phyloP scores from a whole-genome alignment of 495 filamentous ascomycete species.

The Penicillium waksmanii region DNA sequence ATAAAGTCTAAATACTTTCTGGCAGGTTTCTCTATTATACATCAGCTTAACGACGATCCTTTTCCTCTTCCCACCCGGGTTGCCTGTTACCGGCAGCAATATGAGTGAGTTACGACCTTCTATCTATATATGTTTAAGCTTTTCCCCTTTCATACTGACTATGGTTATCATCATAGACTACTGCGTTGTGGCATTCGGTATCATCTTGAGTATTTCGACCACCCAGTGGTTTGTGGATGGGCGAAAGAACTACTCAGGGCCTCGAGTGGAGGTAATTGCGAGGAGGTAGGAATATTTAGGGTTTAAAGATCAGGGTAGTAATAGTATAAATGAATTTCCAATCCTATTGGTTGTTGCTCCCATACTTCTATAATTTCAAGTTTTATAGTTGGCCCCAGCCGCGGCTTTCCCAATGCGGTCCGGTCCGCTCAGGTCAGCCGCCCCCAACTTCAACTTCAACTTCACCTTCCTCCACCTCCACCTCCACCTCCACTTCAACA shows the following conservation, averaged over 20 bases:
- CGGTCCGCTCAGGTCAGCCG: too few relatives aligned
- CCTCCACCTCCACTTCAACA: slow-evolving; percentile 5
- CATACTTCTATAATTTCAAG: too few relatives aligned
- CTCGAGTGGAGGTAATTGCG: slow-evolving; percentile 50
- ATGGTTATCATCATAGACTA: slow-evolving; percentile 50
- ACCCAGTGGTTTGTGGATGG: slow-evolving; percentile 74
- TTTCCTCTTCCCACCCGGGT: slow-evolving; percentile 72
- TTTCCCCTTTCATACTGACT: slow-evolving; percentile 10
- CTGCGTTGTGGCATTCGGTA: slow-evolving; percentile 69
- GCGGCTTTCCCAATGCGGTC: too few relatives aligned
- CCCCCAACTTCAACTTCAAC: too few relatives aligned
- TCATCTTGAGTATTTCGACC: slow-evolving; percentile 65
- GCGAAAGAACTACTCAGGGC: slow-evolving; percentile 69
- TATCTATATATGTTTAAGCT: neutral
- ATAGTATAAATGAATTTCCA: too few relatives aligned
- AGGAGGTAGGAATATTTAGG: neutral
- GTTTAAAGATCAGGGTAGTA: neutral
- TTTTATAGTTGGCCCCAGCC: too few relatives aligned
- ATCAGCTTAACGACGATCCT: slow-evolving; percentile 70
- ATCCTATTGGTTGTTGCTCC: too few relatives aligned
- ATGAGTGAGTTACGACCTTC: slow-evolving; percentile 59
- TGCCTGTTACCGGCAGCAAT: slow-evolving; percentile 67
- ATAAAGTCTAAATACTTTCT: neutral
- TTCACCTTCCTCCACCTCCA: slow-evolving; percentile 3
- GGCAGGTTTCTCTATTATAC: slow-evolving; percentile 65